Evolutionary conservation across 225 moss, liverwort and hornwort species (phyloP).

Genomic region (Polytrichum formosum): DNA sequence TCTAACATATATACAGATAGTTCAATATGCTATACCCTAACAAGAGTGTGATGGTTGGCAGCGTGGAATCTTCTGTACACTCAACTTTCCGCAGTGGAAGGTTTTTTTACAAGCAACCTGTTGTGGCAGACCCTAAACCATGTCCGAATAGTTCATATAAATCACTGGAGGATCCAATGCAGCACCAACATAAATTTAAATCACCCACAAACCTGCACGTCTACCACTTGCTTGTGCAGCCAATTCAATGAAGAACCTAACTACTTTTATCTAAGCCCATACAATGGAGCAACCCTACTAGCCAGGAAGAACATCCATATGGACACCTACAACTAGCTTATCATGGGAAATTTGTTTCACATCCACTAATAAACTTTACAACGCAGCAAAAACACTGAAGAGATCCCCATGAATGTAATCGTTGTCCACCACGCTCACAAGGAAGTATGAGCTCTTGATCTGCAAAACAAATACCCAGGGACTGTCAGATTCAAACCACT

Average conservation of each 20-base stretch:
- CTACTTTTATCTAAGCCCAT: neutral
- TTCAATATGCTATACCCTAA: too few relatives aligned
- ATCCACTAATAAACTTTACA: conserved; percentile 13
- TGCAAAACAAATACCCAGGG: conserved; percentile 16
- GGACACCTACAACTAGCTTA: neutral
- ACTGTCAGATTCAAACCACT: too few relatives aligned
- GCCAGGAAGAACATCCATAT: neutral
- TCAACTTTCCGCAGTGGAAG: neutral
- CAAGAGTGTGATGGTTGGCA: too few relatives aligned
- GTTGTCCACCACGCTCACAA: conserved; percentile 87
- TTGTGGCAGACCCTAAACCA: neutral
- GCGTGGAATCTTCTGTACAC: neutral
- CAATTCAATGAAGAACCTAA: neutral
- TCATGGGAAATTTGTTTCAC: neutral
- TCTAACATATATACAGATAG: too few relatives aligned
- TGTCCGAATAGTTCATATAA: too few relatives aligned
- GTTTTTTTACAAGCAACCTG: neutral
- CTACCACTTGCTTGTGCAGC: conserved; percentile 4
- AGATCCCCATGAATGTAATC: conserved; percentile 68
- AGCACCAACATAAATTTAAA: neutral
- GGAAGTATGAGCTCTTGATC: conserved; percentile 65
- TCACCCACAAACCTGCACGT: neutral
- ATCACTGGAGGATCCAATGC: neutral
- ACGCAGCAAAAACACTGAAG: conserved; percentile 54
- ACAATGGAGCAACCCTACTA: neutral